phyloP scores from a whole-genome alignment of 306 rosid species.

The Clitoria ternatea region DNA sequence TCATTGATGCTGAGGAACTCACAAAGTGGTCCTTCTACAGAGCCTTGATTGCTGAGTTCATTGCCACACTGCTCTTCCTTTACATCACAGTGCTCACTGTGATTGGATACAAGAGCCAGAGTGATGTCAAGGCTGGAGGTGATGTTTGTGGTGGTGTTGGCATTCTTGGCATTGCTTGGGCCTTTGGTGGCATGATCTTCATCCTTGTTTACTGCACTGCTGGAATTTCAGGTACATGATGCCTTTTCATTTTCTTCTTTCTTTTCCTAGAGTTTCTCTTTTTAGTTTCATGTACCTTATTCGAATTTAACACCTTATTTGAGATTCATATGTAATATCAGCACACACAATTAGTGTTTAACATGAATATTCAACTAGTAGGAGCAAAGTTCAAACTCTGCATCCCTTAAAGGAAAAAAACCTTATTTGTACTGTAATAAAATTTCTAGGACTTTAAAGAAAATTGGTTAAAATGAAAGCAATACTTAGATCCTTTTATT shows the following conservation, averaged over 20 bases:
- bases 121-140: background rate
- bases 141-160: slow-evolving; percentile 63
- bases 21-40: slow-evolving; percentile 63
- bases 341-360: too few species aligned
- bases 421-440: too few species aligned
- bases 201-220: slow-evolving; percentile 82
- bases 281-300: too few species aligned
- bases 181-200: slow-evolving; percentile 48
- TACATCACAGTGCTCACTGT: slow-evolving; percentile 65
- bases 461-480: too few species aligned
- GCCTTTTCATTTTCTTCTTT: background rate
- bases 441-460: too few species aligned
- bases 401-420: too few species aligned
- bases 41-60: slow-evolving; percentile 73
- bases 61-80: slow-evolving; percentile 71
- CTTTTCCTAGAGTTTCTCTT: background rate
- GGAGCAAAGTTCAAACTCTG: too few species aligned
- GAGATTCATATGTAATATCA: too few species aligned
- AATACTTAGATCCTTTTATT: too few species aligned
- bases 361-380: too few species aligned
- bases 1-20: slow-evolving; percentile 28
- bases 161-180: slow-evolving; percentile 68
- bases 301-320: too few species aligned
- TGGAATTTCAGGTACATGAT: slow-evolving; percentile 59
- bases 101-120: slow-evolving; percentile 59